A percentile compares a stretch with the other conserved stretches of the same genome.
These are phyloP conservation scores for Phanerochaete carnosa DNA, from an alignment of 768 basidiomycete species.

Conservation along the genomic window DNA sequence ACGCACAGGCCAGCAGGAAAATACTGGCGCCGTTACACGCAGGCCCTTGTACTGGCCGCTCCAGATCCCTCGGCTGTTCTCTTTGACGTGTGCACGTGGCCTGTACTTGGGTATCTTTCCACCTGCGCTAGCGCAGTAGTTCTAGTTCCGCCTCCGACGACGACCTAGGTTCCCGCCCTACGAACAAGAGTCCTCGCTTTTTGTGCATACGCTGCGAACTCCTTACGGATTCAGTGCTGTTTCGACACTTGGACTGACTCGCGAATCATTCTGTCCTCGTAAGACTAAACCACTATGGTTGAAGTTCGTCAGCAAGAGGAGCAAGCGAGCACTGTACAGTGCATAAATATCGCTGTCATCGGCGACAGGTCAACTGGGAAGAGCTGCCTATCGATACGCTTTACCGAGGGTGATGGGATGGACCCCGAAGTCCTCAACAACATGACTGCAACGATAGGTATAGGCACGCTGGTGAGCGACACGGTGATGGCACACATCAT, in stretches of 20 bases:
- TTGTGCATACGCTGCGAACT: too few species aligned
- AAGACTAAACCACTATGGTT: background rate
- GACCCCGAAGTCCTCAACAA: constrained; percentile 41
- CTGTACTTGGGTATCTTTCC: background rate
- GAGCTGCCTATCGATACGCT: constrained; percentile 87
- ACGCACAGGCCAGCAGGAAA: too few species aligned
- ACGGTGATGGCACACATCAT: too few species aligned
- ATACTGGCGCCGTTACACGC: too few species aligned
- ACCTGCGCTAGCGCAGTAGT: background rate
- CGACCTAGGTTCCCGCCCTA: too few species aligned
- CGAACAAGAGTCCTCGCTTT: too few species aligned
- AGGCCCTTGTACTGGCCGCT: too few species aligned
- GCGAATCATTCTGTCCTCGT: background rate
- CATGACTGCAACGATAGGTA: constrained; percentile 84
- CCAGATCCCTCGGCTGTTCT: too few species aligned
- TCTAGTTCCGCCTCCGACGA: too few species aligned
- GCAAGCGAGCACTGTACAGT: background rate
- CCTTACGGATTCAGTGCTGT: too few species aligned
- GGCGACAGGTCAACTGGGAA: constrained; percentile 93
- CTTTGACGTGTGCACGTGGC: background rate
- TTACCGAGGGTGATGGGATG: constrained; percentile 94
- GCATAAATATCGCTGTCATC: constrained; percentile 75
- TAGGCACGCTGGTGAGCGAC: constrained; percentile 72
- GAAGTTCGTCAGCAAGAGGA: background rate
- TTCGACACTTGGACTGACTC: too few species aligned